Evolutionary conservation across 1,139 yeast species (phyloP).

Genomic region (Torulaspora globosa): DNA sequence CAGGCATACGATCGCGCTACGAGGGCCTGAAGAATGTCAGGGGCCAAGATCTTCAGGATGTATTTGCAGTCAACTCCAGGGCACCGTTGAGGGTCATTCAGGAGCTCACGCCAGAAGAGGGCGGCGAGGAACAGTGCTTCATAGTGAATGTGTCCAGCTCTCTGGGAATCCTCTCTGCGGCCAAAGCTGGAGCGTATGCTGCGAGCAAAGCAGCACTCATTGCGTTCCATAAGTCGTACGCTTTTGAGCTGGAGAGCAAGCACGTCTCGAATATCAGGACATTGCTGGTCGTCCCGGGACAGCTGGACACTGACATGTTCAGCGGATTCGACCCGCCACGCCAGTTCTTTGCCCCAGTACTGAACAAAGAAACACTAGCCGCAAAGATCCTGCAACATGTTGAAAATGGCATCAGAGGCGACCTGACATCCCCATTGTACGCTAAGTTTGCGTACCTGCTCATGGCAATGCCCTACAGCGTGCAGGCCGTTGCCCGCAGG

Average conservation of each 20-base stretch:
- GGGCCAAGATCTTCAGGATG: constrained; percentile 36
- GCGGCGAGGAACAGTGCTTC: constrained; percentile 40
- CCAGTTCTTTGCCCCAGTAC: constrained; percentile 61
- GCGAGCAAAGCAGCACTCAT: constrained; percentile 62
- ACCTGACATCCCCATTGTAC: constrained; percentile 55
- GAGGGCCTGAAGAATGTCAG: constrained; percentile 42
- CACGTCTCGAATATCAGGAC: constrained; percentile 38
- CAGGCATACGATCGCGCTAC: constrained; percentile 57
- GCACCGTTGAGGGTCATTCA: constrained; percentile 53
- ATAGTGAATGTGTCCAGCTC: constrained; percentile 66
- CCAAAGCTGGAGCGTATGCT: constrained; percentile 58
- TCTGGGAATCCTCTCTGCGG: constrained; percentile 68
- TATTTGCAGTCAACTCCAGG: constrained; percentile 54
- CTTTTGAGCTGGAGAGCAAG: constrained; percentile 44
- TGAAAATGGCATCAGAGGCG: constrained; percentile 50
- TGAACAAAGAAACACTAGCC: constrained; percentile 46
- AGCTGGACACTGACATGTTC: constrained; percentile 60
- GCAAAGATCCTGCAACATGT: constrained; percentile 41
- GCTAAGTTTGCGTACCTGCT: constrained; percentile 54
- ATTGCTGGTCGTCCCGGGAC: constrained; percentile 63
- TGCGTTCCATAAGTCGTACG: constrained; percentile 56
- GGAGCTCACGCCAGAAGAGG: constrained; percentile 37
- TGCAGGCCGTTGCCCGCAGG: constrained; percentile 47
- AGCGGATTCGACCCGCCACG: constrained; percentile 55
- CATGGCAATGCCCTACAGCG: constrained; percentile 48